These are phyloP conservation scores for Sequoiadendron giganteum DNA, from an alignment of 75 land plant species.

Conservation along the genomic window DNA sequence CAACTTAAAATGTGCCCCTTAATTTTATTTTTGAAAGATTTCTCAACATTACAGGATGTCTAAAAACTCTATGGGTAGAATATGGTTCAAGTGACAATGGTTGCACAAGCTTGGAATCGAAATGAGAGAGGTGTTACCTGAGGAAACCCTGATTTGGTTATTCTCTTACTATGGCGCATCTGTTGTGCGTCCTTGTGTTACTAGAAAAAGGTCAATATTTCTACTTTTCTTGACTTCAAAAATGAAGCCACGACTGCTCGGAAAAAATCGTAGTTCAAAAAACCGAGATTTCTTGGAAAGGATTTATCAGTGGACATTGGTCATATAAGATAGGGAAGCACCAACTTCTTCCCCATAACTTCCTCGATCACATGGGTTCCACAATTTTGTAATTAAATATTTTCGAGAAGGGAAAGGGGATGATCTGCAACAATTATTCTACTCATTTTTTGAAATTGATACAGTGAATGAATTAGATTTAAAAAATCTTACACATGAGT, in stretches of 20 bases:
- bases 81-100: not conserved
- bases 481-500: too few species aligned
- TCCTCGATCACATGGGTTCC: too few species aligned
- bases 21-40: too few species aligned
- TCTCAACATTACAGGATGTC: too few species aligned
- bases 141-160: constrained; percentile 57
- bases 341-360: too few species aligned
- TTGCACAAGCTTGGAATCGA: not conserved
- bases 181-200: constrained; percentile 50
- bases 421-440: too few species aligned
- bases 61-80: not conserved
- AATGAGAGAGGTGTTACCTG: constrained; percentile 46
- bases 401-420: too few species aligned
- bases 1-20: too few species aligned
- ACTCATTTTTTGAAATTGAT: too few species aligned
- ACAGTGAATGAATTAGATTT: too few species aligned
- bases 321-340: too few species aligned
- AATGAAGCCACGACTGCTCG: constrained; percentile 58
- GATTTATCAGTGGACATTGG: constrained; percentile 71
- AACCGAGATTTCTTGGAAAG: constrained; percentile 87
- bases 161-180: constrained; percentile 80
- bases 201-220: constrained; percentile 63
- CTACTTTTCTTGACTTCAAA: constrained; percentile 85
- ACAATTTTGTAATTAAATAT: too few species aligned
- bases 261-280: constrained; percentile 67